Percentiles rank a stretch among this genome's conserved stretches.
Conservation (phyloP, 2,329 filamentous ascomycete genomes). For the Diaporthe vaccinii region DNA sequence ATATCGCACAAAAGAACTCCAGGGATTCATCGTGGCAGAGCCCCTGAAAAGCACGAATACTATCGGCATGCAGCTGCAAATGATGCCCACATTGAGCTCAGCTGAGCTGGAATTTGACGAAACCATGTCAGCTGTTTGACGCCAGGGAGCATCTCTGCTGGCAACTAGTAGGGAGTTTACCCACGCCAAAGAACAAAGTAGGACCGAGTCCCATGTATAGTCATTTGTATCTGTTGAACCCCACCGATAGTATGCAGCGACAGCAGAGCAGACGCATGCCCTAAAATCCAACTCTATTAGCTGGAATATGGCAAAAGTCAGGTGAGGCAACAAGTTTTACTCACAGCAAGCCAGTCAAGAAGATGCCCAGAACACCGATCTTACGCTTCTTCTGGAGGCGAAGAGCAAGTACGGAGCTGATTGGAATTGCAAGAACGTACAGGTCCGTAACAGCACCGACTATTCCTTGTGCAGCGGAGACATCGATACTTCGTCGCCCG, state of each 20-base stretch:
- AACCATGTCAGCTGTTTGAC: neutral
- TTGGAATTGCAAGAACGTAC: constrained; percentile 20
- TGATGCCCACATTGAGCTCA: constrained; percentile 28
- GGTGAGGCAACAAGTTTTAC: neutral
- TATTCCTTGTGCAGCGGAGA: constrained; percentile 14
- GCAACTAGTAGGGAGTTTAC: neutral
- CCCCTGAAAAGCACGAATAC: constrained; percentile 17
- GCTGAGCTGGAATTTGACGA: neutral
- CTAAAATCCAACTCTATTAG: neutral
- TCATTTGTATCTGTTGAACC: neutral
- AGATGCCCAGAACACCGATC: constrained; percentile 13
- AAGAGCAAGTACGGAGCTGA: constrained; percentile 14
- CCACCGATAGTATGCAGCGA: constrained; percentile 16
- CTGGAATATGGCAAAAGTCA: neutral
- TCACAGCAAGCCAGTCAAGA: constrained; percentile 28
- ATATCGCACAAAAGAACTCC: neutral
- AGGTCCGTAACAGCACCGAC: constrained; percentile 14
- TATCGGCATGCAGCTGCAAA: constrained; percentile 21
- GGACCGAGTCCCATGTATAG: constrained; percentile 11
- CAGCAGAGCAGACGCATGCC: constrained; percentile 6
- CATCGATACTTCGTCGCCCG: neutral
- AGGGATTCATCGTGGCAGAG: neutral
- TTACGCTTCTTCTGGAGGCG: constrained; percentile 8
- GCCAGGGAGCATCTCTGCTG: neutral
- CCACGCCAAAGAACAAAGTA: neutral